A percentile compares a stretch with the other conserved stretches of the same genome.
These are phyloP conservation scores for Dactylis glomerata DNA, from an alignment of 176 grass and related monocot genomes.

Conservation along the genomic window DNA sequence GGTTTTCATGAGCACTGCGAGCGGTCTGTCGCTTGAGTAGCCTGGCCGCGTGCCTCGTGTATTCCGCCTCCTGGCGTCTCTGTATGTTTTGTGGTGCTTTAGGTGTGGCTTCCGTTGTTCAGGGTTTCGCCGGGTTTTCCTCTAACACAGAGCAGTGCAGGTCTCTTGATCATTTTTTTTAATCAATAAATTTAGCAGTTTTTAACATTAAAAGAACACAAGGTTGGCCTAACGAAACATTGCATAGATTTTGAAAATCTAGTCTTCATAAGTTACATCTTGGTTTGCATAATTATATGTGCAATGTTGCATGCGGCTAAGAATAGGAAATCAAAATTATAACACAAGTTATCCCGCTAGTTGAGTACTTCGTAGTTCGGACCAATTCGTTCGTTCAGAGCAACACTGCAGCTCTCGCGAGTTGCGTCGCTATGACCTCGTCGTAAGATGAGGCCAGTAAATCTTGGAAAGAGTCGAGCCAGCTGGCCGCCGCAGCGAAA, in stretches of 20 bases:
- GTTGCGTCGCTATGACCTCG: conserved; percentile 7
- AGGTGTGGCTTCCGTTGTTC: too few species aligned
- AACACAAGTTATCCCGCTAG: not conserved
- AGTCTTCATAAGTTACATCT: not conserved
- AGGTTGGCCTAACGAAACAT: too few species aligned
- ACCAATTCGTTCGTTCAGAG: not conserved
- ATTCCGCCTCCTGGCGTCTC: too few species aligned
- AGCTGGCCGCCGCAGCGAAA: not conserved
- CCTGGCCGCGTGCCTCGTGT: too few species aligned
- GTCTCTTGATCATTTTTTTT: too few species aligned
- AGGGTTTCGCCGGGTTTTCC: too few species aligned
- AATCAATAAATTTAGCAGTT: too few species aligned
- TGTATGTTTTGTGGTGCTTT: too few species aligned
- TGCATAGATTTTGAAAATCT: not conserved
- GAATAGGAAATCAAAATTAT: not conserved
- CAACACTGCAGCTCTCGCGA: not conserved
- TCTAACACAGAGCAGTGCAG: too few species aligned
- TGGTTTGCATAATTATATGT: not conserved
- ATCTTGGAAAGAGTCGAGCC: conserved; percentile 30
- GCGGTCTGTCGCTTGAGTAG: too few species aligned
- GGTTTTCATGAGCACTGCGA: too few species aligned
- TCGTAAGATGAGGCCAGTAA: conserved; percentile 31
- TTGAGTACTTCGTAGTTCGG: not conserved
- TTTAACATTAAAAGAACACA: too few species aligned
- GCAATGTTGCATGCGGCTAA: not conserved